phyloP scores from a whole-genome alignment of 306 rosid species.

The Acmispon strigosus region DNA sequence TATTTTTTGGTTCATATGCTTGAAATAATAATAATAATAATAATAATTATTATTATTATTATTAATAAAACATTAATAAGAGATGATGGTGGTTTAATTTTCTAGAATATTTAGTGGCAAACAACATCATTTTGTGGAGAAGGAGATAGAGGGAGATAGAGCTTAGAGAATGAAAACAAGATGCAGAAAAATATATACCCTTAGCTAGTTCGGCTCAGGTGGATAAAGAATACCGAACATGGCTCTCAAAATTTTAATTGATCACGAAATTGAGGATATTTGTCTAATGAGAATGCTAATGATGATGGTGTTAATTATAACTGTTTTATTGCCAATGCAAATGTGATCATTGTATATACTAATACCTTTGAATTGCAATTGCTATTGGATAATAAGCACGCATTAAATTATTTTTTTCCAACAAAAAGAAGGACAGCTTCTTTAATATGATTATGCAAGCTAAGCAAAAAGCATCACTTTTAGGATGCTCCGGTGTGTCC shows the following conservation, averaged over 20 bases:
- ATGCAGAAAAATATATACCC: background rate
- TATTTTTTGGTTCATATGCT: background rate
- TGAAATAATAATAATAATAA: background rate
- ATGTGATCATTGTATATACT: slow-evolving; percentile 1
- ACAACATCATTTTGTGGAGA: slow-evolving; percentile 16
- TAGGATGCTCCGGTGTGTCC: slow-evolving; percentile 15
- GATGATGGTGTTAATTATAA: background rate
- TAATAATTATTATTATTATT: background rate
- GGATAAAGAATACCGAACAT: background rate
- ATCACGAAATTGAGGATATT: background rate
- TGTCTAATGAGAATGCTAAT: slow-evolving; percentile 10
- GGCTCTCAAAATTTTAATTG: background rate
- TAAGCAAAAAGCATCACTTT: slow-evolving; percentile 25
- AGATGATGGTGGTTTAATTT: slow-evolving; percentile 7
- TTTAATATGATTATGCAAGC: slow-evolving; percentile 27
- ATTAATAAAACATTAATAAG: background rate
- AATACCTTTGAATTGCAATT: background rate
- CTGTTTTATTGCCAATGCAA: slow-evolving; percentile 13
- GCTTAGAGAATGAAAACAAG: background rate
- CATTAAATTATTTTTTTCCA: background rate
- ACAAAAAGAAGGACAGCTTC: slow-evolving; percentile 8
- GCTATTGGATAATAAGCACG: slow-evolving; percentile 15
- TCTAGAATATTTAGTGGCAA: slow-evolving; percentile 2
- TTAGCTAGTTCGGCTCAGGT: background rate
- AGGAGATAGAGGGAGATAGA: background rate